Base-by-base conservation (phyloP, 768 basidiomycete genomes). In the Wakefieldia striispora region DNA sequence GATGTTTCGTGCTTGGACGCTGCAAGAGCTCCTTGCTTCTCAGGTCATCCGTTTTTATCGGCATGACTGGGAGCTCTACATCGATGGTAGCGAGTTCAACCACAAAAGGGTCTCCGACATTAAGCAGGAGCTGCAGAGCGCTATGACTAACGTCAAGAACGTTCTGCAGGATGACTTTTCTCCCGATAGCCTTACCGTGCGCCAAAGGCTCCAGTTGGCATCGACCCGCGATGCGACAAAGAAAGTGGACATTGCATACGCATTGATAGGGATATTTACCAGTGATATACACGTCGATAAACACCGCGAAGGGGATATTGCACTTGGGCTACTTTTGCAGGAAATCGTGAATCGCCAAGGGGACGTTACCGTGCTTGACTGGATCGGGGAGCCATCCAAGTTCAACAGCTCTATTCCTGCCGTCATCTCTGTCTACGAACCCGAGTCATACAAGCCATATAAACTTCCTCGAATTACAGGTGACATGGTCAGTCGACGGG, bases 311-410 rank as follows among this genome's bases (percentile, higher is more conserved):
- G 21, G 26, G 4, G 48, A 49, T 0, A 24, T 39, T 5, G 54
- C 56, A 1, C 56, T 57, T 16, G 56, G 56, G 2, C 43, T 33
- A 1, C 54, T 57, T 17, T 21, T 57, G 6, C 49, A 57, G n/a
- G 58, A 60, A 26, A 38, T 43, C 2, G 45, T 59, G 10, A 41
- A 47, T 26, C 58, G 51, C 4, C 39, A 42, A 19, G 42, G 47
- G n/a, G 59, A 57, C 7, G n/a, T 27, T 11, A 48, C 50, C 10
- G 55, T 57, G 19, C 49, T 61, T 4, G 59, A 61, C 47, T 60
- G 59, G 59, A 7, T 51, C 5, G 59, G 59, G 20, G 13, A 36
- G 12, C 14, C 55, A 21, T 61, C 59, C 1, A 40, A 23, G 14
- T 61, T 61, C 24, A 40, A 61, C 23, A 58, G 52, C 26, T 43